Evolutionary conservation across 2,329 filamentous ascomycete genomes (phyloP).

Genomic region (Hypocreales sp.): DNA sequence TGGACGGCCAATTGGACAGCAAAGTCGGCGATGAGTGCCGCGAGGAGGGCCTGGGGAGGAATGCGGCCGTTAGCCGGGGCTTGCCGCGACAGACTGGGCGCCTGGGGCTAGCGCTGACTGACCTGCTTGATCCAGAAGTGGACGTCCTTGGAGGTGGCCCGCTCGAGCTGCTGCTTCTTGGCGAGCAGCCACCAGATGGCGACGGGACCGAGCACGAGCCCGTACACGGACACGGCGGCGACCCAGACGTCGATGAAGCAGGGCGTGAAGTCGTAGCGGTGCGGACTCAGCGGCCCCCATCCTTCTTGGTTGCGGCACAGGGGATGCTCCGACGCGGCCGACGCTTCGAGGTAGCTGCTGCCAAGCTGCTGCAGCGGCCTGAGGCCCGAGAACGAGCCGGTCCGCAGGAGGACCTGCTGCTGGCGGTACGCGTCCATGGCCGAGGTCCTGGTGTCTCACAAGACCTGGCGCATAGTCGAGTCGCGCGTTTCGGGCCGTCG

Average conservation of each 20-base stretch:
- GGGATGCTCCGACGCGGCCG: conserved; percentile 39
- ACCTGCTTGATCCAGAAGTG: conserved; percentile 92
- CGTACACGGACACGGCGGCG: conserved; percentile 60
- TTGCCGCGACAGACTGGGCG: too few species aligned
- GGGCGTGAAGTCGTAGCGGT: conserved; percentile 87
- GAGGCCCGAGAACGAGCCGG: conserved; percentile 47
- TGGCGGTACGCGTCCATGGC: conserved; percentile 15
- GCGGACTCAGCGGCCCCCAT: conserved; percentile 83
- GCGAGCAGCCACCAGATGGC: conserved; percentile 69
- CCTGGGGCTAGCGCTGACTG: too few species aligned
- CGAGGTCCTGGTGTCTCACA: conserved; percentile 5
- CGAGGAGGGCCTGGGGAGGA: conserved; percentile 42
- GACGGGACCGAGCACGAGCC: conserved; percentile 59
- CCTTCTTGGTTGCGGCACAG: conserved; percentile 83
- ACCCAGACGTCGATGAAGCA: conserved; percentile 95
- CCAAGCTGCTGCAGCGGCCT: conserved; percentile 34
- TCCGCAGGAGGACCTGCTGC: conserved; percentile 35
- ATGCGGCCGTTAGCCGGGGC: too few species aligned
- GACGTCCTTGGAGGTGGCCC: conserved; percentile 64
- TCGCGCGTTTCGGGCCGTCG: too few species aligned
- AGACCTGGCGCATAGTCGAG: too few species aligned
- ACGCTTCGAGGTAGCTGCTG: conserved; percentile 41
- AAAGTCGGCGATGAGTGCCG: conserved; percentile 50
- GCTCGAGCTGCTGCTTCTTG: conserved; percentile 39
- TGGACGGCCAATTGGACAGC: conserved; percentile 62